A percentile compares a stretch with the other conserved stretches of the same genome.
These are phyloP conservation scores for Eutrema yunnanense DNA, from an alignment of 345 rosid genomes.

Conservation along the genomic window DNA sequence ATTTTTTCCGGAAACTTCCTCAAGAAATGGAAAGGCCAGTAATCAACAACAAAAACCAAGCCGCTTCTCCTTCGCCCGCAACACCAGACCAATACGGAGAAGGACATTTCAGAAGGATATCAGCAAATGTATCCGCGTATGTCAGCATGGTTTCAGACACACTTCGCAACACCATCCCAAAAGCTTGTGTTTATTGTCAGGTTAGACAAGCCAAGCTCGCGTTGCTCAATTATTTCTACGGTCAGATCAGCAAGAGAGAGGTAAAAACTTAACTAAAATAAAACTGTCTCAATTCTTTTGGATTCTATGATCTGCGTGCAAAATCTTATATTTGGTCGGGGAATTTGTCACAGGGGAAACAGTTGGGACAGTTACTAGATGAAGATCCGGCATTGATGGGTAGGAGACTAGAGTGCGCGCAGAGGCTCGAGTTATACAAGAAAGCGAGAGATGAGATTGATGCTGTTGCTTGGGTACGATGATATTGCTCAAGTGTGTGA, in stretches of 20 bases:
- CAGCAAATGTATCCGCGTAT: conserved; percentile 66
- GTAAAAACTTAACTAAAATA: conserved; percentile 10
- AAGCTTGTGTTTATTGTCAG: conserved; percentile 74
- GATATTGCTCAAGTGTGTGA: neutral
- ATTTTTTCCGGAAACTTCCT: conserved; percentile 74
- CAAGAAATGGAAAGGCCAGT: conserved; percentile 55
- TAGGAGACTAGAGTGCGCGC: conserved; percentile 54
- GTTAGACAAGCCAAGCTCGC: conserved; percentile 76
- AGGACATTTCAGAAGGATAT: conserved; percentile 74
- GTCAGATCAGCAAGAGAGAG: conserved; percentile 65
- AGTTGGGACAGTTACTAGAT: conserved; percentile 51
- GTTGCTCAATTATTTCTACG: conserved; percentile 63
- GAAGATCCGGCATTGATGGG: conserved; percentile 79
- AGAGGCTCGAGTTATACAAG: conserved; percentile 69
- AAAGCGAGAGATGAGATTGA: conserved; percentile 71
- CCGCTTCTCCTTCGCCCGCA: conserved; percentile 23
- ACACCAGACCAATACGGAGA: conserved; percentile 53
- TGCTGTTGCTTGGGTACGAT: conserved; percentile 45
- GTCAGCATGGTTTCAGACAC: conserved; percentile 73
- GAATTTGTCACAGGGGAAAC: conserved; percentile 35
- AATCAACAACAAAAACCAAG: conserved; percentile 21
- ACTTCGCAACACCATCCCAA: conserved; percentile 61
- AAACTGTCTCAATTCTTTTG: neutral
- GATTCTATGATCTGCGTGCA: neutral
- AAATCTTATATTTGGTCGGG: neutral